A percentile compares a stretch with the other conserved stretches of the same genome.
These are phyloP conservation scores for Yamadazyma buinensis DNA, from an alignment of 1,139 yeast genomes.

Conservation along the genomic window DNA sequence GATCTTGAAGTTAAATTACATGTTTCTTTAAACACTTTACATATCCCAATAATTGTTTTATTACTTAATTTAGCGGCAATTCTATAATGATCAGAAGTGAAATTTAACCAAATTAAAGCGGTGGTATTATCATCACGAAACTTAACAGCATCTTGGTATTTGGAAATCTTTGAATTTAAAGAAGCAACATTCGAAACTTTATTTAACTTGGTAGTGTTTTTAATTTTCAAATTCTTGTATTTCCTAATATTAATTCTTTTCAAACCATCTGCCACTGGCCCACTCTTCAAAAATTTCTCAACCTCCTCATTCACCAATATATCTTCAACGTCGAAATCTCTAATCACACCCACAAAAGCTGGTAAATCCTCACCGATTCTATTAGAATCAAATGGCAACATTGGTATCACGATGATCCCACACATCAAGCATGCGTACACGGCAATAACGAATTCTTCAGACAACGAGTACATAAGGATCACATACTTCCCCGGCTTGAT, in stretches of 20 bases:
- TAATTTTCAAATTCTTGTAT: constrained; percentile 47
- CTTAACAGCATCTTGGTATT: constrained; percentile 42
- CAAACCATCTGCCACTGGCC: constrained; percentile 59
- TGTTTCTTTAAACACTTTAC: constrained; percentile 89
- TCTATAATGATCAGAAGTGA: constrained; percentile 71
- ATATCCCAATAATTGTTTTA: constrained; percentile 64
- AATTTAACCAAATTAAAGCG: constrained; percentile 63
- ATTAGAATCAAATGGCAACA: constrained; percentile 69
- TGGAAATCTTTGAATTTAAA: constrained; percentile 41
- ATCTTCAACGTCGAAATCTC: constrained; percentile 68
- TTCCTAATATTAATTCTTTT: constrained; percentile 49
- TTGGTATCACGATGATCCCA: constrained; percentile 78
- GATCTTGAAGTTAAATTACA: constrained; percentile 73
- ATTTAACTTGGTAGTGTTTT: constrained; percentile 65
- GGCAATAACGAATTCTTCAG: constrained; percentile 83
- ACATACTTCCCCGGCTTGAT: constrained; percentile 69
- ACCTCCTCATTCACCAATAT: constrained; percentile 78
- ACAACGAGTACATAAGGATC: constrained; percentile 77
- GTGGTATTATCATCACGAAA: constrained; percentile 40
- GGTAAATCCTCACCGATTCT: constrained; percentile 74
- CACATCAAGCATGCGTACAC: constrained; percentile 81
- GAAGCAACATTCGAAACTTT: constrained; percentile 53
- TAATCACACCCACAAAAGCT: constrained; percentile 60
- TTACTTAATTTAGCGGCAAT: constrained; percentile 66
- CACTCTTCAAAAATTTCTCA: constrained; percentile 66